Percentiles rank a stretch among this genome's conserved stretches.
These are phyloP conservation scores for Ophiognomonia clavigignenti-juglandacearum DNA, from an alignment of 2,329 filamentous ascomycete genomes.

Conservation along the genomic window DNA sequence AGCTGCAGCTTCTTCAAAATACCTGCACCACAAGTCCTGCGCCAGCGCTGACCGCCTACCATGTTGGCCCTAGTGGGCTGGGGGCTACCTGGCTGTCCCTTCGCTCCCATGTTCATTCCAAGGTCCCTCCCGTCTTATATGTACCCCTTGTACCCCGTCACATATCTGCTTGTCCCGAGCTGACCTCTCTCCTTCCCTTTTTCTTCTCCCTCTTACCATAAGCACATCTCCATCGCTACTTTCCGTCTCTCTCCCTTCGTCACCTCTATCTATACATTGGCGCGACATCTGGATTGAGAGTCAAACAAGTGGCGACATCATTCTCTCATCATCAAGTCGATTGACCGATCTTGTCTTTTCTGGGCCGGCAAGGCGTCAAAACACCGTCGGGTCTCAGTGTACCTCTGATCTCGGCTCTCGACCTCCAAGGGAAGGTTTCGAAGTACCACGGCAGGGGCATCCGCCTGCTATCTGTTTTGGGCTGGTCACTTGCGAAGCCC, in stretches of 20 bases:
- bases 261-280: neutral
- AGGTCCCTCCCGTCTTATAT: constrained; percentile 14
- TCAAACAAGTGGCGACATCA: too few species aligned
- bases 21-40: neutral
- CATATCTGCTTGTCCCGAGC: constrained; percentile 13
- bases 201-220: constrained; percentile 17
- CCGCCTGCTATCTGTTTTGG: neutral
- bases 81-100: constrained; percentile 4
- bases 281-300: too few species aligned
- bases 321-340: too few species aligned
- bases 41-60: constrained; percentile 13
- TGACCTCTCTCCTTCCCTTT: constrained; percentile 3
- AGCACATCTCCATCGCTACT: constrained; percentile 10
- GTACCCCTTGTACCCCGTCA: constrained; percentile 19
- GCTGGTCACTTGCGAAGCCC: neutral
- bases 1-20: neutral
- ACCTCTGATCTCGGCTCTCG: neutral
- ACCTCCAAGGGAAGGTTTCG: neutral
- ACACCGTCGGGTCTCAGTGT: neutral
- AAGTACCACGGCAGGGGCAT: neutral
- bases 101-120: constrained; percentile 2
- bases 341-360: too few species aligned
- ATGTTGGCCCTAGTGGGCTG: constrained; percentile 11
- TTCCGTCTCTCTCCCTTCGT: neutral
- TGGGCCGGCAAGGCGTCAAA: constrained; percentile 7